Base-by-base conservation (phyloP, 1,139 yeast species). In the Suzukiozyma palmioleophila region DNA sequence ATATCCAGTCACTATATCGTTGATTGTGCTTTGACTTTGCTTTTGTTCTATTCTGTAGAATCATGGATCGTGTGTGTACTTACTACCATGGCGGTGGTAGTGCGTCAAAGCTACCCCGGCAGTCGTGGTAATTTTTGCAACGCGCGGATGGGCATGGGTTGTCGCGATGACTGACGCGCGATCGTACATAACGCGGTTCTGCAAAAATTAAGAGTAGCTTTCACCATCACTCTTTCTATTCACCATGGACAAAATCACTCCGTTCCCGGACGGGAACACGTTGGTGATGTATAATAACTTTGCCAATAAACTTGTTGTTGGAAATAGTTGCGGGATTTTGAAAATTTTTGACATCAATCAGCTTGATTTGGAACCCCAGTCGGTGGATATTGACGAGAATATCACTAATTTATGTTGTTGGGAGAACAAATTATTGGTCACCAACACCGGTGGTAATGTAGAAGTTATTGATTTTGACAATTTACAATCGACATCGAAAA, bases 291-390 rank as follows among this genome's bases (percentile, higher is more conserved):
- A 59, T 50, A 62, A 69, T 26, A 43, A 54, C 2, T 48, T 55
- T 1, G 55, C 60, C 8, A 59, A 64, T 13, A 64, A 61, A 36
- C 57, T 79, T n/a, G 53, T 74, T 8, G 75, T 75, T 8, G 79
- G 75, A 8, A 77, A 79, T 39, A 63, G 76, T 36, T 64, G 60
- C 26, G 81, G 81, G 5, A 54, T 78, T 3, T 56, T 76, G 35
- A 78, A 79, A 51, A 58, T 76, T n/a, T 77, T 75, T 51, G 57
- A 69, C 40, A 52, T 67, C 15, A 56, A 59, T 13, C 66, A 72
- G 18, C 66, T 75, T 3, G 77, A 76, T 37, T 59, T 69, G 38
- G 83, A 79, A 51, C 84, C 85, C 3, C 69, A 61, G 8, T 66
- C 81, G 14, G 52, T 77, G n/a, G 82, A 78, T 48, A 68, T 74